Conservation (phyloP, 140 eudicot genomes). For the Flaveria floridana region DNA sequence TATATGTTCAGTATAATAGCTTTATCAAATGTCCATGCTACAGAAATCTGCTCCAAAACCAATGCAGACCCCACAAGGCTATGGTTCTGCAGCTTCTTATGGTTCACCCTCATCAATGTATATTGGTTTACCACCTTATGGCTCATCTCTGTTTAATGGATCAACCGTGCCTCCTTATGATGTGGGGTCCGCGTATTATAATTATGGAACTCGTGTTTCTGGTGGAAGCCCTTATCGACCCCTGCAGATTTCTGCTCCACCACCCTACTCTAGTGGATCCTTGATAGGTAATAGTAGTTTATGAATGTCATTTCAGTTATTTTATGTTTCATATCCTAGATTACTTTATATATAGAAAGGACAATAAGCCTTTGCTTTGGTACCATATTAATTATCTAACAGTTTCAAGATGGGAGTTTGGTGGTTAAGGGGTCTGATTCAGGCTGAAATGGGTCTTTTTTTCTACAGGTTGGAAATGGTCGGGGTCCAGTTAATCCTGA, state of each 20-base stretch:
- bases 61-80: conserved; percentile 65
- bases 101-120: conserved; percentile 85
- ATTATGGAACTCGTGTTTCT: conserved; percentile 56
- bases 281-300: conserved; percentile 53
- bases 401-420: background rate
- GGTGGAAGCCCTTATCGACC: conserved; percentile 85
- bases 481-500: background rate
- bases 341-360: background rate
- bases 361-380: background rate
- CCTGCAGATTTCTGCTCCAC: conserved; percentile 60
- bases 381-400: background rate
- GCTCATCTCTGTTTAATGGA: conserved; percentile 71
- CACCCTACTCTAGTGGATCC: conserved; percentile 77
- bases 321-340: background rate
- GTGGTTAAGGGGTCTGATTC: background rate
- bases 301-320: conserved; percentile 18
- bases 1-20: background rate
- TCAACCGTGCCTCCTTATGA: conserved; percentile 80
- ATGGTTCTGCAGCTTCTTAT: conserved; percentile 58
- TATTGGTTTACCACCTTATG: conserved; percentile 76
- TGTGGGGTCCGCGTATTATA: conserved; percentile 72
- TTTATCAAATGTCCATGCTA: conserved; percentile 18
- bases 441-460: background rate
- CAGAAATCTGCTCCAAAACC: conserved; percentile 80
- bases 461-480: background rate